Conservation (phyloP, 306 rosid species). For the Begonia loranthoides region DNA sequence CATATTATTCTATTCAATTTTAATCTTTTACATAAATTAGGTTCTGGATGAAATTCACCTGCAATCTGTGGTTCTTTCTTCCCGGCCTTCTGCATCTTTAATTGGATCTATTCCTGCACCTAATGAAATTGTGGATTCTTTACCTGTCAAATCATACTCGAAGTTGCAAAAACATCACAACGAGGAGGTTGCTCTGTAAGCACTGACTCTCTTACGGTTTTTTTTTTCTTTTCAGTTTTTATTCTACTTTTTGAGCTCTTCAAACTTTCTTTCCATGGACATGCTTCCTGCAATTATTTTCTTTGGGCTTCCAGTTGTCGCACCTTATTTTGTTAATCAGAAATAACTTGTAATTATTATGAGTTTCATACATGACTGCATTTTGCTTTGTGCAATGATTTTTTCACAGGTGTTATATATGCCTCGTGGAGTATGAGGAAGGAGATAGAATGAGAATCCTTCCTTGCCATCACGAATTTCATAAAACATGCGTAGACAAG, state of each 20-base stretch:
- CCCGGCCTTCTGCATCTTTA: constrained; percentile 27
- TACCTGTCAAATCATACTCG: constrained; percentile 45
- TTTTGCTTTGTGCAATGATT: too few relatives aligned
- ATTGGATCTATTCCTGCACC: constrained; percentile 95
- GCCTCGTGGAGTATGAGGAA: constrained; percentile 90
- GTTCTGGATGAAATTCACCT: constrained; percentile 96
- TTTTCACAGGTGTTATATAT: constrained; percentile 69
- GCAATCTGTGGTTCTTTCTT: constrained; percentile 55
- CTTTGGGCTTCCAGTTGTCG: neutral
- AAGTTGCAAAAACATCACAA: too few relatives aligned
- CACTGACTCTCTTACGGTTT: too few relatives aligned
- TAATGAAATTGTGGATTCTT: constrained; percentile 69
- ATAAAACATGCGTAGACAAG: constrained; percentile 82
- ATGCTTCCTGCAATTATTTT: neutral
- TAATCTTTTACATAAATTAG: constrained; percentile 45
- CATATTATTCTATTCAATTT: constrained; percentile 29
- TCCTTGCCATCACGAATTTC: constrained; percentile 90
- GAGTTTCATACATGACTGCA: too few relatives aligned
- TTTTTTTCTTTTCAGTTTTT: too few relatives aligned
- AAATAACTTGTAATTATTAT: too few relatives aligned
- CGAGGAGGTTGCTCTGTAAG: too few relatives aligned
- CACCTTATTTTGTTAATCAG: too few relatives aligned
- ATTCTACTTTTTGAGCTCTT: neutral
- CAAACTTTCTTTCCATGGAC: neutral
- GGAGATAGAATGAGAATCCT: constrained; percentile 89